Percentiles rank a stretch among this genome's conserved stretches.
Evolutionary conservation across 345 rosid species (phyloP).

Genomic region (Gynandropsis gynandra): DNA sequence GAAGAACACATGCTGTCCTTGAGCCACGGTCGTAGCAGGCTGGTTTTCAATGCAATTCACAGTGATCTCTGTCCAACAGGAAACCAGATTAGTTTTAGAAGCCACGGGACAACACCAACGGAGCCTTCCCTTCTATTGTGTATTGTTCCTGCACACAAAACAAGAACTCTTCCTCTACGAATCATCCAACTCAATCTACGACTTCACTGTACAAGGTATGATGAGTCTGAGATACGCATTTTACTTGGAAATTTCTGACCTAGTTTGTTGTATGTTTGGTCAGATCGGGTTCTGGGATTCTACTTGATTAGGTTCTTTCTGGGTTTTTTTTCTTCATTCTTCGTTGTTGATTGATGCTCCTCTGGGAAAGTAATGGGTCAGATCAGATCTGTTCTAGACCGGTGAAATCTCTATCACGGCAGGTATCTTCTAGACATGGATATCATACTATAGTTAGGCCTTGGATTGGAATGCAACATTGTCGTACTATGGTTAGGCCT

Average conservation of each 20-base stretch:
- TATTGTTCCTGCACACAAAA: constrained; percentile 17
- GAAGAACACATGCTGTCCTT: constrained; percentile 49
- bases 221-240: constrained; percentile 5
- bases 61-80: constrained; percentile 36
- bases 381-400: background rate
- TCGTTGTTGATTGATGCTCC: background rate
- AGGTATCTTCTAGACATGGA: too few relatives aligned
- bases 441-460: too few relatives aligned
- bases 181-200: constrained; percentile 46
- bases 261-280: background rate
- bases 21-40: constrained; percentile 34
- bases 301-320: background rate
- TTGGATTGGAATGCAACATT: too few relatives aligned
- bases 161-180: constrained; percentile 22
- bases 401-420: too few relatives aligned
- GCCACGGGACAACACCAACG: too few relatives aligned
- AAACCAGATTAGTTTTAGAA: too few relatives aligned
- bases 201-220: constrained; percentile 68
- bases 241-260: background rate
- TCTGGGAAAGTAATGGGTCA: background rate
- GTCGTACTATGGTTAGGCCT: constrained; percentile 14
- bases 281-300: background rate
- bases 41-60: constrained; percentile 42
- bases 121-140: constrained; percentile 15
- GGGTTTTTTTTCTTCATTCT: background rate